Evolutionary conservation across 306 rosid species (phyloP).

Genomic region (Vicia villosa): DNA sequence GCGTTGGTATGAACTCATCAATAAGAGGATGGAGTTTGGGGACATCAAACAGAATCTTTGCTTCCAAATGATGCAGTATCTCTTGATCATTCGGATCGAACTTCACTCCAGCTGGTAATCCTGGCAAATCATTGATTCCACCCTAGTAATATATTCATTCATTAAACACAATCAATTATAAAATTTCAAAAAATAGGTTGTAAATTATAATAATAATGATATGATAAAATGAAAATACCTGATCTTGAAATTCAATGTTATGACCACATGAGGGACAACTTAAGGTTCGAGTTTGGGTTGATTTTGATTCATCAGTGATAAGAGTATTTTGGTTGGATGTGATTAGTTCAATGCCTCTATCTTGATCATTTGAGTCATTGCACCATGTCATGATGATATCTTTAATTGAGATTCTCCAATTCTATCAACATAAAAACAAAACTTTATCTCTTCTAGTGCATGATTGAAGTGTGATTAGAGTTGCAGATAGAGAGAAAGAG

Average conservation of each 20-base stretch:
- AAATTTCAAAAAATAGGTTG: not conserved
- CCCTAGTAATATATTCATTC: slow-evolving; percentile 22
- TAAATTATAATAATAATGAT: not conserved
- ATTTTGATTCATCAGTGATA: not conserved
- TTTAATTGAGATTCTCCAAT: slow-evolving; percentile 34
- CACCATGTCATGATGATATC: slow-evolving; percentile 65
- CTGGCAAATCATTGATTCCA: slow-evolving; percentile 69
- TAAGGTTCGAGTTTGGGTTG: slow-evolving; percentile 40
- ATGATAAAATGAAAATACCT: slow-evolving; percentile 46
- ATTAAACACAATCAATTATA: not conserved
- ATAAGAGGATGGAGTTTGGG: slow-evolving; percentile 76
- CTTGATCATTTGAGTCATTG: slow-evolving; percentile 54
- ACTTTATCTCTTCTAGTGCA: not conserved
- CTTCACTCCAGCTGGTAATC: slow-evolving; percentile 80
- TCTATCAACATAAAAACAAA: slow-evolving; percentile 38
- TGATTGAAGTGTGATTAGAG: slow-evolving; percentile 18
- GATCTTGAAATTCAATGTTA: slow-evolving; percentile 54
- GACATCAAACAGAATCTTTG: slow-evolving; percentile 56
- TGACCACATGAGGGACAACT: slow-evolving; percentile 82
- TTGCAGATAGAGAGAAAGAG: not conserved
- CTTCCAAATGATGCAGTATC: slow-evolving; percentile 79
- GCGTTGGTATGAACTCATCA: slow-evolving; percentile 81
- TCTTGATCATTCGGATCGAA: slow-evolving; percentile 88
- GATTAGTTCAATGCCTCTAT: slow-evolving; percentile 43
- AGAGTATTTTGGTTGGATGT: slow-evolving; percentile 11